A percentile compares a stretch with the other conserved stretches of the same genome.
phyloP scores from a whole-genome alignment of 2,329 filamentous ascomycete species.

The Aspergillus unguis region DNA sequence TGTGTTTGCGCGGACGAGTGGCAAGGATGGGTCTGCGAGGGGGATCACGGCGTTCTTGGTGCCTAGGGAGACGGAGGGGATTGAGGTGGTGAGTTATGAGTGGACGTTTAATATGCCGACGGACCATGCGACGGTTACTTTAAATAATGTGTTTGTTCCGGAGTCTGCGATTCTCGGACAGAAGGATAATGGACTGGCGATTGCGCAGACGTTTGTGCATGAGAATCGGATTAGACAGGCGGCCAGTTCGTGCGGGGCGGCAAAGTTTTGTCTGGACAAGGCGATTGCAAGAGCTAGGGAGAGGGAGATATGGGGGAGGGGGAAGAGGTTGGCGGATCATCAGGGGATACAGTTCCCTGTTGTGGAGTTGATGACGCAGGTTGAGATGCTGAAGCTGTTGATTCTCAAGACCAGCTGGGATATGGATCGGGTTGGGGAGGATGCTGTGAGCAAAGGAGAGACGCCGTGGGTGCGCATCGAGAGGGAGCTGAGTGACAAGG shows the following conservation, averaged over 20 bases:
- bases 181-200: constrained; percentile 53
- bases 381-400: constrained; percentile 59
- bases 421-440: constrained; percentile 51
- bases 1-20: constrained; percentile 59
- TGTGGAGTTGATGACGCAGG: constrained; percentile 60
- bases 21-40: constrained; percentile 50
- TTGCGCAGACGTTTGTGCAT: constrained; percentile 64
- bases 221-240: constrained; percentile 66
- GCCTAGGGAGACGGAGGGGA: constrained; percentile 50
- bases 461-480: constrained; percentile 53
- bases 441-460: constrained; percentile 26
- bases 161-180: constrained; percentile 52
- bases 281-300: constrained; percentile 55
- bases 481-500: constrained; percentile 57
- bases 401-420: constrained; percentile 60
- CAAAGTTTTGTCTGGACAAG: constrained; percentile 58
- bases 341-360: constrained; percentile 64
- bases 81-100: constrained; percentile 57
- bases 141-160: constrained; percentile 58
- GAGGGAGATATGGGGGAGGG: constrained; percentile 38
- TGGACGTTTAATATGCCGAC: constrained; percentile 67
- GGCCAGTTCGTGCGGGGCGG: constrained; percentile 49
- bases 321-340: constrained; percentile 41
- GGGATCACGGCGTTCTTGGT: constrained; percentile 63
- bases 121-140: constrained; percentile 59